Conservation (phyloP, 768 basidiomycete genomes). For the Tulasnella sp. region DNA sequence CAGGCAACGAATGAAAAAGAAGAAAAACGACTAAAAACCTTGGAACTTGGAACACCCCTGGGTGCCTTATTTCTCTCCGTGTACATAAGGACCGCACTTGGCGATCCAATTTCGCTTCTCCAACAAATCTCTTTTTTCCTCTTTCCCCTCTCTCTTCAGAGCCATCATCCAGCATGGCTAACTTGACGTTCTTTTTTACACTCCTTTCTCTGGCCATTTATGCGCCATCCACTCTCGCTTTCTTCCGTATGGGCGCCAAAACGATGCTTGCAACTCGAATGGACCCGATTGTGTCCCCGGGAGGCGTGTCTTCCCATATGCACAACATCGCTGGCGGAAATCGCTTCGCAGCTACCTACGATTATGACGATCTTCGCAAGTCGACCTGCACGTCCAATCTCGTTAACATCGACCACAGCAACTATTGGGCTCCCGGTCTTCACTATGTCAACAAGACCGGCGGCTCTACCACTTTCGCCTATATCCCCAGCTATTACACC, state of each 20-base stretch:
- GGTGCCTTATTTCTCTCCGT: neutral
- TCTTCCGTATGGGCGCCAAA: slow-evolving; percentile 20
- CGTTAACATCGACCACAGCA: slow-evolving; percentile 38
- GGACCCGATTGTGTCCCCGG: slow-evolving; percentile 32
- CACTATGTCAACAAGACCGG: slow-evolving; percentile 38
- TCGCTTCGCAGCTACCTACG: slow-evolving; percentile 35
- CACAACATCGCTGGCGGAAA: slow-evolving; percentile 40
- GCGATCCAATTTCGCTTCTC: neutral
- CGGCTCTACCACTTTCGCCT: slow-evolving; percentile 32
- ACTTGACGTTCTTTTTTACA: slow-evolving; percentile 16
- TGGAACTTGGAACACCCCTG: neutral
- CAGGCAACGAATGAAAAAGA: neutral
- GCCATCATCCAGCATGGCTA: slow-evolving; percentile 12
- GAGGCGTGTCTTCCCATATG: slow-evolving; percentile 29
- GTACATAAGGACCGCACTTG: neutral
- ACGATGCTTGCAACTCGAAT: slow-evolving; percentile 25
- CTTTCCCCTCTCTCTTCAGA: neutral
- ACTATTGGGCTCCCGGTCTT: slow-evolving; percentile 37
- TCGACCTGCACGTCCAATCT: slow-evolving; percentile 38
- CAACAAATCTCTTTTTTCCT: neutral
- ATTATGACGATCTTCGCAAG: slow-evolving; percentile 34
- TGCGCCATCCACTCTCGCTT: slow-evolving; percentile 2
- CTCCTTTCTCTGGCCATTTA: slow-evolving; percentile 1
- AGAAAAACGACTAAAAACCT: neutral
- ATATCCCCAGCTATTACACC: slow-evolving; percentile 33